Evolutionary conservation across 164 flowering plant species (phyloP), one percentile per base, ranked within the genome.

Genomic region (Aristolochia fimbriata): DNA sequence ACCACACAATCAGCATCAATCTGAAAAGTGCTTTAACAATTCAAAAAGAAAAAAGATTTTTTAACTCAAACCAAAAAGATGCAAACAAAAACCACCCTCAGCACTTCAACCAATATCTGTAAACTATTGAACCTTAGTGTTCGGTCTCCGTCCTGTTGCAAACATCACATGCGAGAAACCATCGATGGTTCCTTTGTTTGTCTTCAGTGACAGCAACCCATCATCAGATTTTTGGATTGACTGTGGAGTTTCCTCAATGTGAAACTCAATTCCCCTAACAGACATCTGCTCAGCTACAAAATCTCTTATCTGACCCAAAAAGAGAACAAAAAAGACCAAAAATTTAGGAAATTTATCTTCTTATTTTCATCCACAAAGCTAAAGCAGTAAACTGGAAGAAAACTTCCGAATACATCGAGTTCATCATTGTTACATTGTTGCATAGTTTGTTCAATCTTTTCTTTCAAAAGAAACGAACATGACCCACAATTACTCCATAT

Each of bases 111-210:
- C 1, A 47, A 24, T 25, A 21, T 43, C 41, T 52, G 12, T 23
- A 15, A 22, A 56, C 2, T 31, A 70, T 30, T 58, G 58, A 64
- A 94, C 99, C 99, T 85, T 85, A 13, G 96, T 94, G 71, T 91
- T 94, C 51, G 99, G 91, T 67, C 65, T 78, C 15, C 99, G 91
- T 47, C 99, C 99, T 62, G 99, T 94, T 1, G 99, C 99, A 79
- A 91, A 91, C 99, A 94, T 94, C 65, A 94, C 59, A 80, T 94
- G 99, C 10, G 99, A 91, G 67, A 94, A 91, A 48, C 99, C 97
- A 53, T 87, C 91, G 62, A 83, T 45, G 53, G 92, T 85, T 74
- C 84, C 91, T 75, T 83, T 91, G 74, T 73, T 88, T 45, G 97
- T 91, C 69, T 88, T 94, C 72, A 94, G 62, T 46, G 97, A 78